Evolutionary conservation across 108 stramenopile species (phyloP).

Genomic region (Nannochloropsis gaditana): DNA sequence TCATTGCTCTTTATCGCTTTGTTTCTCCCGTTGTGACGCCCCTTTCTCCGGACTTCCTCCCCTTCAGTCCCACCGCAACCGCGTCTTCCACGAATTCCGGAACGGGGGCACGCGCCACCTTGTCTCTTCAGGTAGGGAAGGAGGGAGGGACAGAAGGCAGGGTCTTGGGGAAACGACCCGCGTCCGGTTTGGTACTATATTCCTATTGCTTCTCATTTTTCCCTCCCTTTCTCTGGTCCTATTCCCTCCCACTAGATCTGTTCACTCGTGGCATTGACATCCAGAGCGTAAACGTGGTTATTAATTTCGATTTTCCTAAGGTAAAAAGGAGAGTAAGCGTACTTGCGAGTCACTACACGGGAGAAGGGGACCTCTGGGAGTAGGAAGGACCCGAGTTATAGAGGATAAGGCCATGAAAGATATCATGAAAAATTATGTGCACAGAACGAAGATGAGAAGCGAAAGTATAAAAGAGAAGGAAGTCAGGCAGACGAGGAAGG

Average conservation of each 20-base stretch:
- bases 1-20: background rate
- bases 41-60: background rate
- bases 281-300: conserved; percentile 90
- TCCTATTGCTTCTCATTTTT: background rate
- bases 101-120: conserved; percentile 94
- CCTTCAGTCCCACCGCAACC: conserved; percentile 70
- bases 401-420: too few species aligned
- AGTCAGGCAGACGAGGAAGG: too few species aligned
- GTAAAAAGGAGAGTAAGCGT: too few species aligned
- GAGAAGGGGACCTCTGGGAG: too few species aligned
- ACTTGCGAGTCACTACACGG: too few species aligned
- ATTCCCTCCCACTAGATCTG: conserved; percentile 59
- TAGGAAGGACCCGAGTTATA: too few species aligned
- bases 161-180: background rate
- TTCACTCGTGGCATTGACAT: conserved; percentile 99
- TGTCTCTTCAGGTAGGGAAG: conserved; percentile 58
- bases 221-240: background rate
- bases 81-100: conserved; percentile 98
- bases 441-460: too few species aligned
- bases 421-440: too few species aligned
- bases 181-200: background rate
- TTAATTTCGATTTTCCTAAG: too few species aligned
- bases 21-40: background rate
- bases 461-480: too few species aligned
- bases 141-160: background rate